phyloP scores from a whole-genome alignment of 2,329 filamentous ascomycete species.

The Akanthomyces muscarius region DNA sequence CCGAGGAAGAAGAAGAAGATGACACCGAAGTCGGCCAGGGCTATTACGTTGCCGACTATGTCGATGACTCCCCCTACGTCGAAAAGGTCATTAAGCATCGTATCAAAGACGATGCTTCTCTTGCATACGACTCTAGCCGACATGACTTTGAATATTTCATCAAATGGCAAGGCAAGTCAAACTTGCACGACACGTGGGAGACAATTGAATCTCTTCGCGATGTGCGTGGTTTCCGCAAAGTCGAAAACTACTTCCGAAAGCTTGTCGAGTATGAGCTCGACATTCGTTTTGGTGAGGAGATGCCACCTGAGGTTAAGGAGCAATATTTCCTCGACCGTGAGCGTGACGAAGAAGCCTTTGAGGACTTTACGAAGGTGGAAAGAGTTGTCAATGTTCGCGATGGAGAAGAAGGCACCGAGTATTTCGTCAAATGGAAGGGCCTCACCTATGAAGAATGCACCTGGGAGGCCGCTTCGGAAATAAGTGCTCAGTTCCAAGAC shows the following conservation, averaged over 20 bases:
- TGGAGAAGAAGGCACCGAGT: constrained; percentile 77
- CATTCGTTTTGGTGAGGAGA: constrained; percentile 69
- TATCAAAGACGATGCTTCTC: constrained; percentile 62
- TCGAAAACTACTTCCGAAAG: constrained; percentile 94
- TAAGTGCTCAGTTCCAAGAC: constrained; percentile 75
- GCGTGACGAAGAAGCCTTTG: constrained; percentile 79
- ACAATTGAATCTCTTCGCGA: constrained; percentile 67
- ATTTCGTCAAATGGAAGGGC: constrained; percentile 95
- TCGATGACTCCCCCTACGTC: constrained; percentile 79
- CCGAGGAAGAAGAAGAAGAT: constrained; percentile 61
- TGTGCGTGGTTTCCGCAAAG: constrained; percentile 79
- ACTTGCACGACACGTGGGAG: constrained; percentile 96
- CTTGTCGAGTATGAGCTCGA: constrained; percentile 75
- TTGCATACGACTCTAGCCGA: constrained; percentile 53
- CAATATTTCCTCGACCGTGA: constrained; percentile 96
- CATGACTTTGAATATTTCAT: constrained; percentile 88
- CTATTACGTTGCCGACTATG: constrained; percentile 65
- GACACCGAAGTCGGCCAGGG: constrained; percentile 54
- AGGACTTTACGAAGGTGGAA: constrained; percentile 89
- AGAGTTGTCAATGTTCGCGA: constrained; percentile 82
- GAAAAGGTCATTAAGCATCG: constrained; percentile 89
- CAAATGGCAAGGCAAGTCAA: constrained; percentile 95
- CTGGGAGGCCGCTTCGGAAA: constrained; percentile 76
- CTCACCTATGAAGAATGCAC: constrained; percentile 92
- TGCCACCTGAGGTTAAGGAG: constrained; percentile 80